Evolutionary conservation across 305 asterid species (phyloP), one percentile per base, ranked within the genome.

Genomic region (Solanum aculeatissimum): DNA sequence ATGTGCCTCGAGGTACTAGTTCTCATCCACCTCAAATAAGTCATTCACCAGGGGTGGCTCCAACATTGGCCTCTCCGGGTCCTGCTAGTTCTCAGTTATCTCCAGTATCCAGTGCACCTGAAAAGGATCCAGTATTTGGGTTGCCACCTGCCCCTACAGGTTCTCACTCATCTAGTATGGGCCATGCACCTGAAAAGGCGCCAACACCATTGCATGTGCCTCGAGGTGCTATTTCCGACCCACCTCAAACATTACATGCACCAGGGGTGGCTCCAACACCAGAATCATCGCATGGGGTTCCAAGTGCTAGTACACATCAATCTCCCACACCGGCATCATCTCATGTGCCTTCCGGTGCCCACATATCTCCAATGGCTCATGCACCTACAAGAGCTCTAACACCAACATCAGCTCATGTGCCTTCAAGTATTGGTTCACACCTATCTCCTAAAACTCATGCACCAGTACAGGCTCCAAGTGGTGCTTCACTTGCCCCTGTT

Each of bases 161-260:
- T 11, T 42, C 81, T 4, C 63, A 81, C 11, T 53, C 87, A 70
- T 42, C 84, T 60, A 45, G 60, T 4, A 27, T 12, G 21, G 21
- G 27, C 2, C 78, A 15, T 47, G 16, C 84, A 14, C 84, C 84
- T 11, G 78, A 1, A 43, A 15, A 18, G 43, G 40, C 86, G 3
- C 86, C 86, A 7, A 35, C 83, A 9, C 81, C 79, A 2, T 4
- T 42, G 12, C 12, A 71, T n/a, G 35, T 42, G 1, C 55, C 79
- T 42, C 79, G n/a, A 0, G 79, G 35, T 40, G 21, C 5, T 40
- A 40, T 0, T 19, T 69, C 53, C 3, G 0, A 69, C 27, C 55
- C 53, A 71, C 54, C 79, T 42, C 79, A 12, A n/a, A n/a, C 19
- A 21, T 6, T 35, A 40, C 55, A 21, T 12, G 54, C 55, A 40